Conservation (phyloP, 139 green algal species). For the Pedinophyceae sp. region DNA sequence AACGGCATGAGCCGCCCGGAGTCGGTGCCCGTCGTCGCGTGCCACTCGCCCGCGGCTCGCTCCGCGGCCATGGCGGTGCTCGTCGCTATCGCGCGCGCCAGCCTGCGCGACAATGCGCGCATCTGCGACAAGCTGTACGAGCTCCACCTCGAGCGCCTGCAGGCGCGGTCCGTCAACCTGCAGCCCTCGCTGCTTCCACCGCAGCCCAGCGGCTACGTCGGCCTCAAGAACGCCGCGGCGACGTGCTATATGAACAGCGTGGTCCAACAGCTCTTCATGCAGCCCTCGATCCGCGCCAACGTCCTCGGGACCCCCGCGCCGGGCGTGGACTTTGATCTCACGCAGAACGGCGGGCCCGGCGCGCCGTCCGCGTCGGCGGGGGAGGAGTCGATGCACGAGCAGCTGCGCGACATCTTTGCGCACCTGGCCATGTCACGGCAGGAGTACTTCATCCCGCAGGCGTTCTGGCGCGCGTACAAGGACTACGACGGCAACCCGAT, state of each 20-base stretch:
- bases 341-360: too few species aligned
- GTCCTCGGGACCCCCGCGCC: constrained; percentile 39
- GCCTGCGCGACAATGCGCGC: too few species aligned
- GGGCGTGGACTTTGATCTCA: constrained; percentile 52
- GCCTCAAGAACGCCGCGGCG: constrained; percentile 61
- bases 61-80: too few species aligned
- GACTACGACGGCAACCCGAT: constrained; percentile 75
- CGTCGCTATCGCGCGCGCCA: too few species aligned
- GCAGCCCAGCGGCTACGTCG: constrained; percentile 17
- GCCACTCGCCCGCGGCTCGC: too few species aligned
- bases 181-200: too few species aligned
- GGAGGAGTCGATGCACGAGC: not conserved
- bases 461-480: constrained; percentile 69
- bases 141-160: too few species aligned
- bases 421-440: constrained; percentile 32
- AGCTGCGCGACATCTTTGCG: constrained; percentile 55
- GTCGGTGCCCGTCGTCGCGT: too few species aligned
- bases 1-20: too few species aligned
- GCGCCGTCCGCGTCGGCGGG: too few species aligned
- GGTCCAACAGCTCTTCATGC: constrained; percentile 92
- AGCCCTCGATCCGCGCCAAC: constrained; percentile 47
- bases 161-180: too few species aligned
- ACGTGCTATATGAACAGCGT: constrained; percentile 95
- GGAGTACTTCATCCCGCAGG: constrained; percentile 25
- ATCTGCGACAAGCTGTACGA: too few species aligned